A percentile compares a stretch with the other conserved stretches of the same genome.
phyloP scores from a whole-genome alignment of 495 filamentous ascomycete genomes.

The Annulohypoxylon moriforme region DNA sequence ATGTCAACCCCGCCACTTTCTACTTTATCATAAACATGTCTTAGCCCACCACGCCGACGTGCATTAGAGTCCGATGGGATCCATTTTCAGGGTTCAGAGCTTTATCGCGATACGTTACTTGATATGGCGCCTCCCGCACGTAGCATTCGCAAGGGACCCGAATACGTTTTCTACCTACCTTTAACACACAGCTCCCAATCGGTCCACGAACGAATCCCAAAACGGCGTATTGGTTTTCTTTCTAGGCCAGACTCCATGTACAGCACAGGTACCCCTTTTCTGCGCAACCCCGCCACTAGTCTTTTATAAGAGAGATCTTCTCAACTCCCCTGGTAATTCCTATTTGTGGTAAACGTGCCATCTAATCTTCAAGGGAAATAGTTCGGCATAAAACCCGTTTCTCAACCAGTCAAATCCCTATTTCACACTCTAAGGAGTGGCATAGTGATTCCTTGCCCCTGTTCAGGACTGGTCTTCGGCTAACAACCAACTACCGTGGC shows the following conservation, averaged over 20 bases:
- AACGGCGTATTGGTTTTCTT: background rate
- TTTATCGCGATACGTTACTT: background rate
- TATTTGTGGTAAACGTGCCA: background rate
- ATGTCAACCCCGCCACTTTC: background rate
- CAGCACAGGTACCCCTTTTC: background rate
- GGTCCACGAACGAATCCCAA: background rate
- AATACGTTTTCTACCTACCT: background rate
- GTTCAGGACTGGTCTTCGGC: conserved; percentile 7
- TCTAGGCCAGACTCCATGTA: background rate
- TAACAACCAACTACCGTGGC: conserved; percentile 21
- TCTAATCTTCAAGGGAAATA: background rate
- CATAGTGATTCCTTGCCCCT: conserved; percentile 26
- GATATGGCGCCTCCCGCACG: conserved; percentile 3
- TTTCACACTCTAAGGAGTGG: conserved; percentile 8
- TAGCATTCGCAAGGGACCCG: background rate
- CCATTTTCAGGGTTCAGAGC: background rate
- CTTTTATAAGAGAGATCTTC: background rate
- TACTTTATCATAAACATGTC: background rate
- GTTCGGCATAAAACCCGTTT: background rate
- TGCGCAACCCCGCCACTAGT: background rate
- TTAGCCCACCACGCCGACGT: background rate
- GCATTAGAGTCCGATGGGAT: background rate
- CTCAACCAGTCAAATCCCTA: conserved; percentile 5
- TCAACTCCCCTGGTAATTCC: background rate
- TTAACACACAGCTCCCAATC: background rate